Conservation (phyloP, 768 basidiomycete species). For the Tulasnella sp. region DNA sequence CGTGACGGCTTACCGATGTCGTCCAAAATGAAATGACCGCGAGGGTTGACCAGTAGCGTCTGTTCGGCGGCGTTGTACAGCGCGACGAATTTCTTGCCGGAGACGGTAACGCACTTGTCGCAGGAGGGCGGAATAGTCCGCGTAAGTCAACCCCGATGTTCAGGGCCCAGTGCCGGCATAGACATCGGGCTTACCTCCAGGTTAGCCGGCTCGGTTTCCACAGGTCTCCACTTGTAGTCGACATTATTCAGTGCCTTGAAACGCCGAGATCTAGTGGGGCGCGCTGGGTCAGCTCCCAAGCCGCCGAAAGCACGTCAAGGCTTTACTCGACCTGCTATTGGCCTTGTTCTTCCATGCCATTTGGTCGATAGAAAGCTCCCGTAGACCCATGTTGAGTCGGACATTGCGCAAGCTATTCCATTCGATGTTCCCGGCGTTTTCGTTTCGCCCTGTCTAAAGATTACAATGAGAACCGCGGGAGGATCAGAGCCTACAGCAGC, state of each 20-base stretch:
- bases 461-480: background rate
- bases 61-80: background rate
- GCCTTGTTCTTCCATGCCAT: constrained; percentile 39
- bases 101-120: constrained; percentile 4
- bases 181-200: background rate
- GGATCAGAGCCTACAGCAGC: background rate
- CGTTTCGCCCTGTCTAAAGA: constrained; percentile 31
- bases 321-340: constrained; percentile 37
- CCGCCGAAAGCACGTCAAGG: background rate
- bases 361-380: constrained; percentile 34
- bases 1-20: background rate
- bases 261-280: background rate
- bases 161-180: background rate
- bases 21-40: constrained; percentile 2
- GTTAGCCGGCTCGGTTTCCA: constrained; percentile 3
- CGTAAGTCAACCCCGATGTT: background rate
- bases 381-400: constrained; percentile 37
- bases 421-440: constrained; percentile 42
- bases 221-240: constrained; percentile 12
- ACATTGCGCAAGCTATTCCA: constrained; percentile 39
- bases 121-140: background rate
- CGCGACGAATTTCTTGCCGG: constrained; percentile 3
- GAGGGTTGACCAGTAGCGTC: background rate
- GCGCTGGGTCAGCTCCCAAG: background rate
- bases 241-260: constrained; percentile 9